Percentiles rank a stretch among this genome's conserved stretches.
Evolutionary conservation across 495 filamentous ascomycete genomes (phyloP).

Genomic region (Podospora pseudoanserina): DNA sequence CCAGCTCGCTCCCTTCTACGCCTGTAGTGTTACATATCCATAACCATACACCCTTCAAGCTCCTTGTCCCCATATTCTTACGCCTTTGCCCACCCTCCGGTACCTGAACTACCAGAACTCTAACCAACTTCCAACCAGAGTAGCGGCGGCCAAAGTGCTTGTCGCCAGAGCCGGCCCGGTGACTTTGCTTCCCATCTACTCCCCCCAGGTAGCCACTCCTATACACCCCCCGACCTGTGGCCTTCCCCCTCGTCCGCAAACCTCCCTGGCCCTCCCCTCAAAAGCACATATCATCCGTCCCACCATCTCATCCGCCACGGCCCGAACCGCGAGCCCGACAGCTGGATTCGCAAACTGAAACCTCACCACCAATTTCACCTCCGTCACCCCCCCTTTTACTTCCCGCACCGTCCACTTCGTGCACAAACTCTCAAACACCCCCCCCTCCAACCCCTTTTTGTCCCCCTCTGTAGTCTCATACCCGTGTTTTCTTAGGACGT

Average conservation of each 20-base stretch:
- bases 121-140: no score
- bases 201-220: no score
- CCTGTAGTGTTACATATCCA: no score
- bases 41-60: no score
- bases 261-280: slow-evolving; percentile 67
- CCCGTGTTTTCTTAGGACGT: slow-evolving; percentile 39
- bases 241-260: slow-evolving; percentile 36
- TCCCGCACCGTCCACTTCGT: slow-evolving; percentile 67
- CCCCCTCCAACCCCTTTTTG: slow-evolving; percentile 32
- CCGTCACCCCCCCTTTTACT: slow-evolving; percentile 45
- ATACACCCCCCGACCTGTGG: neutral
- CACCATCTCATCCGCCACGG: slow-evolving; percentile 78
- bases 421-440: slow-evolving; percentile 69
- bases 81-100: no score
- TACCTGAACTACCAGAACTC: no score
- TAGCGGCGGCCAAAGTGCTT: no score
- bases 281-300: slow-evolving; percentile 90
- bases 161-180: no score
- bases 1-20: no score
- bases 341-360: slow-evolving; percentile 82
- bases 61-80: no score
- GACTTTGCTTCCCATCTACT: no score
- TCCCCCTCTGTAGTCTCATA: slow-evolving; percentile 14
- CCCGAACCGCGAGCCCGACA: slow-evolving; percentile 73
- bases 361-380: slow-evolving; percentile 68